Base-by-base conservation (phyloP, 2,329 filamentous ascomycete genomes). In the Microcyclospora pomicola region DNA sequence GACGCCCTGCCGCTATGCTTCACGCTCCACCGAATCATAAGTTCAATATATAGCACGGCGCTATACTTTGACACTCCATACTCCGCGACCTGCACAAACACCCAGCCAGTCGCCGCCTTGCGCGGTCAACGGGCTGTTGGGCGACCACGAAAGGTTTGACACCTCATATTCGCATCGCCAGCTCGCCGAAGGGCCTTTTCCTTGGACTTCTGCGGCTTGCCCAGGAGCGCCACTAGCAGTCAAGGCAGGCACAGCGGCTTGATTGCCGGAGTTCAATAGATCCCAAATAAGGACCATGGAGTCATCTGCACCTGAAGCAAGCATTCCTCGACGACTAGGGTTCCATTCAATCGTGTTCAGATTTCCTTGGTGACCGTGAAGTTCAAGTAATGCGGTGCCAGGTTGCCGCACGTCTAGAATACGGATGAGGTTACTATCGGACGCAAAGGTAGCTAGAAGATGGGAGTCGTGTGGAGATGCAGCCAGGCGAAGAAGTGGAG, bases 341-440 rank as follows among this genome's bases (percentile, higher is more conserved):
- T 85, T 93, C 91, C 91, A 98, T 63, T 98, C 91, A 42, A 96
- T 82, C 53, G 82, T 91, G 62, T 93, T 96, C 40, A 98, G 73
- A 6, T 84, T 63, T 4, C 84, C 82, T 15, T 77, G 75, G 56
- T 98, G 88, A 15, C 91, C 91, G 34, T 83, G 83, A 29, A 98
- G 76, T 59, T 98, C 91, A 16, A 98, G 74, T 4, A 98, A 72
- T 2, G 91, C 91, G 61, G 95, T 91, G 5, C 91, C 91, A 0
- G 91, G 91, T 62, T 98, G 91, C 35, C 91, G 80, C 2, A 96
- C 88, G 54, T 98, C 91, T 24, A 98, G 76, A 38, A 98, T 93
- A 34, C 91, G 84, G 55, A 98, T 87, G 27, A 93, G 68, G 51
- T 80, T 87, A 3, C 84, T 93, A 57, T 96, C 91, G 54, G 86